phyloP scores from a whole-genome alignment of 371 early-diverging fungal species.

The Mortierella sp. region DNA sequence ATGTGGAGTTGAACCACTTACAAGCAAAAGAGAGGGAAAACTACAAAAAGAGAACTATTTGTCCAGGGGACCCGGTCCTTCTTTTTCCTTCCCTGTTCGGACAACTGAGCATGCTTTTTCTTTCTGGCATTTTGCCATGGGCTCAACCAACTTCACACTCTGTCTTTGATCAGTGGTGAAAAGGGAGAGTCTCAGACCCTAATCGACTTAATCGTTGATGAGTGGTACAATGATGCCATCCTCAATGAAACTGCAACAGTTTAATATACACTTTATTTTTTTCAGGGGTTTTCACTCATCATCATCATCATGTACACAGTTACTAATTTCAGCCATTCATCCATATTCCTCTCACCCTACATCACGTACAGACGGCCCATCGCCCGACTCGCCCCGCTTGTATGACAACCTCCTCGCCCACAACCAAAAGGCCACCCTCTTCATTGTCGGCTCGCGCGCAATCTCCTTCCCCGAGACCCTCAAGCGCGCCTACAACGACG shows the following conservation, averaged over 20 bases:
- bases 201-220: not conserved
- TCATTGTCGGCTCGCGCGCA: slow-evolving; percentile 71
- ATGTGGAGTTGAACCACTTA: not conserved
- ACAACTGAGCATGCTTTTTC: not conserved
- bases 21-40: too few relatives aligned
- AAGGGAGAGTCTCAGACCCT: not conserved
- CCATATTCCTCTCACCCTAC: not conserved
- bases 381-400: slow-evolving; percentile 59
- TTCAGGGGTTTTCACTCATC: not conserved
- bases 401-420: slow-evolving; percentile 63
- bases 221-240: not conserved
- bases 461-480: slow-evolving; percentile 63
- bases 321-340: not conserved
- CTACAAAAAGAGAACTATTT: not conserved
- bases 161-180: not conserved
- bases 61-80: too few relatives aligned
- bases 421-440: slow-evolving; percentile 74
- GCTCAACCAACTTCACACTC: not conserved
- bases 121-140: not conserved
- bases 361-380: slow-evolving; percentile 41
- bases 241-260: not conserved
- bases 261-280: too few relatives aligned
- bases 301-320: not conserved
- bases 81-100: too few relatives aligned
- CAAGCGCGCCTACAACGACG: slow-evolving; percentile 59